phyloP scores from a whole-genome alignment of 129 eudicot genomes.

The Flaveria ramosissima region DNA sequence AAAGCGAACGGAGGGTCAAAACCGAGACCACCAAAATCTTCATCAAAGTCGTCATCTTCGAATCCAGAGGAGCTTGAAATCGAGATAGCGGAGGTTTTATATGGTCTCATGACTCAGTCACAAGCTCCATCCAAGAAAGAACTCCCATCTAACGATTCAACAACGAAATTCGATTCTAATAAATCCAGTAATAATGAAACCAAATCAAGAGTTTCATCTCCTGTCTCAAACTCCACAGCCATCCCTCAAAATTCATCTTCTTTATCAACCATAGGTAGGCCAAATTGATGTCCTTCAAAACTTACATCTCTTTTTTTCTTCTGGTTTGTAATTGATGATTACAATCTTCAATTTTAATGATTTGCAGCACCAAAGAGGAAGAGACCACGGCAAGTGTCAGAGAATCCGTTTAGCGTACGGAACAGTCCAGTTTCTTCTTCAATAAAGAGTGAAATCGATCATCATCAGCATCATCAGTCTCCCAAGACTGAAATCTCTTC shows the following conservation, averaged over 20 bases:
- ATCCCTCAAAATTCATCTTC: conserved; percentile 51
- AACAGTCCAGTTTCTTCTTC: conserved; percentile 55
- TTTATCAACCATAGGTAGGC: conserved; percentile 56
- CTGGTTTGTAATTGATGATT: conserved; percentile 4
- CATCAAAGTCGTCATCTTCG: conserved; percentile 66
- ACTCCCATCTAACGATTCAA: conserved; percentile 40
- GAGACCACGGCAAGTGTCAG: conserved; percentile 75
- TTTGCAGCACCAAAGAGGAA: conserved; percentile 86
- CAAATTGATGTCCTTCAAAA: not conserved
- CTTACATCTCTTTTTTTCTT: not conserved
- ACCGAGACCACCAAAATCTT: conserved; percentile 70
- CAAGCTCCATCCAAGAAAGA: conserved; percentile 76
- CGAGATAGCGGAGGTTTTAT: conserved; percentile 92
- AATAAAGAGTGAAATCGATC: conserved; percentile 57
- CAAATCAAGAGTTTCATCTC: conserved; percentile 72
- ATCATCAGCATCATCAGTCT: conserved; percentile 58
- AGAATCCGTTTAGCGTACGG: conserved; percentile 49
- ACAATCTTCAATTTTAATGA: not conserved
- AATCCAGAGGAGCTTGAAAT: conserved; percentile 95
- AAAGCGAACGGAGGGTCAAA: conserved; percentile 60
- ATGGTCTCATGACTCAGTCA: conserved; percentile 84
- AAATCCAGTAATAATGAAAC: conserved; percentile 43
- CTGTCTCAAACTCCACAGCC: conserved; percentile 51
- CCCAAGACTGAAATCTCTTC: conserved; percentile 55
- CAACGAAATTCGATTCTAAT: conserved; percentile 9